Base-by-base conservation (phyloP, 208 protist genomes). In the Crithidia fasciculata region DNA sequence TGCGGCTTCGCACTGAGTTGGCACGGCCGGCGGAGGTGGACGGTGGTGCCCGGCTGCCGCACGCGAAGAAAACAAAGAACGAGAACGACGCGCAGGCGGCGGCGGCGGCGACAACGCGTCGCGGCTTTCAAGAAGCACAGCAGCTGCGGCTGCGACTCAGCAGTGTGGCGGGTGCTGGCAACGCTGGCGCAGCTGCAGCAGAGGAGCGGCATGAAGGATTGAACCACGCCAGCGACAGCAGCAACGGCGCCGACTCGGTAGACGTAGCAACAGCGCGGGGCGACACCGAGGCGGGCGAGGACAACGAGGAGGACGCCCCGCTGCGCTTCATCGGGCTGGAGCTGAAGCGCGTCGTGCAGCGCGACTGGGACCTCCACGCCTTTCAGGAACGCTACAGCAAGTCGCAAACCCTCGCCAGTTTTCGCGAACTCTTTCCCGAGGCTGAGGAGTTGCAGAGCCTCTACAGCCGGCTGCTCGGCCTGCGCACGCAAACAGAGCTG, bases 401-500 rank as follows among this genome's bases (percentile, higher is more conserved):
- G 62, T 57, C 88, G 0, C 79, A 81, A 54, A 41, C 83, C 10
- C 71, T 96, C n/a, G 50, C 82, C 36, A 81, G 80, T 3, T 96
- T 96, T 64, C 84, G 89, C 12, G 74, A 77, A 16, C 60, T 96
- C 8, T 93, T 96, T 70, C 88, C 91, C 45, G 88, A 92, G 57
- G 88, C 88, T 2, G 88, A 96, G 59, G 89, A 93, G 72, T 77
- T 93, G 64, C 85, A 94, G 66, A 92, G 84, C 54, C 68, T 93
- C 37, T 85, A 93, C 67, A 82, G 82, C 60, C 88, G 91, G 18
- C 80, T 96, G 19, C 80, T 85, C 8, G 86, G 87, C 16, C 73
- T 96, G 47, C 86, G 91, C 16, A 89, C 81, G 37, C 91, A 96
- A 70, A 72, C 82, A 47, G 85, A 93, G 76, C 81, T 96, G 52